Percentiles rank a stretch among this genome's conserved stretches.
Evolutionary conservation across 202 grass and related monocot genomes (phyloP).

Genomic region (Dendrocalamus latiflorus): DNA sequence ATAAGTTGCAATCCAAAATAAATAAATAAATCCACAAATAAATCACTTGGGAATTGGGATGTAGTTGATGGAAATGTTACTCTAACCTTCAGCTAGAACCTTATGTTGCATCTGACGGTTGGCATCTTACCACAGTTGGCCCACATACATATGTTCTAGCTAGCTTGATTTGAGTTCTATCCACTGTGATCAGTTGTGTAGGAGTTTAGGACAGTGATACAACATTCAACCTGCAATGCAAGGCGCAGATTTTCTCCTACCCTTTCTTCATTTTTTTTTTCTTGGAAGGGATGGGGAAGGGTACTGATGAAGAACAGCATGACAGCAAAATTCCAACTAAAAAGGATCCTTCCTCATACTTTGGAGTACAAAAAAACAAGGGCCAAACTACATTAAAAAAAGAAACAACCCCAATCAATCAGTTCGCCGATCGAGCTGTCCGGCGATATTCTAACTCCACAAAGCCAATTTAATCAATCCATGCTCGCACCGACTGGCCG

Average conservation of each 20-base stretch:
- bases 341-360: slow-evolving; percentile 32
- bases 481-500: slow-evolving; percentile 19
- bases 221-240: not conserved
- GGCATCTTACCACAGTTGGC: not conserved
- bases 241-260: not conserved
- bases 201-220: not conserved
- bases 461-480: not conserved
- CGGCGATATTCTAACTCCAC: not conserved
- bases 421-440: slow-evolving; percentile 11
- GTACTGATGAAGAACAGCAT: slow-evolving; percentile 15
- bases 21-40: too few species aligned
- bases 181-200: not conserved
- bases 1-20: too few species aligned
- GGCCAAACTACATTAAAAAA: not conserved
- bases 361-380: slow-evolving; percentile 19
- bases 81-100: too few species aligned
- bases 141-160: too few species aligned
- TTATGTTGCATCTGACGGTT: not conserved
- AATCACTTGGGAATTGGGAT: too few species aligned
- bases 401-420: slow-evolving; percentile 29
- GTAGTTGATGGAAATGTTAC: too few species aligned
- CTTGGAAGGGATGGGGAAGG: not conserved
- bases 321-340: slow-evolving; percentile 35
- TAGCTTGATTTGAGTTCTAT: not conserved
- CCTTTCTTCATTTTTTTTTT: not conserved